These are phyloP conservation scores for Novymonas esmeraldas DNA, from an alignment of 208 protist species.

Conservation along the genomic window DNA sequence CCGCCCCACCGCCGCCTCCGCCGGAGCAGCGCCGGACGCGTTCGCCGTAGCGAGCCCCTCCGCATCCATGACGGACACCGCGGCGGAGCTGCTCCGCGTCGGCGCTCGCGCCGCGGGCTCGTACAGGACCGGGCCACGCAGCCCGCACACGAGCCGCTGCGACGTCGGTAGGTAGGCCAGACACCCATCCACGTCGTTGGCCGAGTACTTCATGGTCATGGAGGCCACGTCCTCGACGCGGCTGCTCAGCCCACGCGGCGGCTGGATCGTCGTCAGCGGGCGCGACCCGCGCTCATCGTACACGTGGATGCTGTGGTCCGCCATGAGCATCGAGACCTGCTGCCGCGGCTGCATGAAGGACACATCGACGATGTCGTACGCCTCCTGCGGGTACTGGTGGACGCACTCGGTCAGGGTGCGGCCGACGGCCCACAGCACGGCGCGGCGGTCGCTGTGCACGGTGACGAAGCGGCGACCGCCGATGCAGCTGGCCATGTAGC, in stretches of 20 bases:
- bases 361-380: constrained; percentile 74
- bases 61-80: neutral
- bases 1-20: neutral
- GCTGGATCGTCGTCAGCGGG: constrained; percentile 54
- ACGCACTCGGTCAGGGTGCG: constrained; percentile 64
- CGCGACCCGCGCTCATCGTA: constrained; percentile 73
- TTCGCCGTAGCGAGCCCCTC: neutral
- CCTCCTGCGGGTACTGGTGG: constrained; percentile 74
- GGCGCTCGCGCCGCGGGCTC: constrained; percentile 21
- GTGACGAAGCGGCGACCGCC: constrained; percentile 64
- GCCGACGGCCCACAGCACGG: constrained; percentile 74
- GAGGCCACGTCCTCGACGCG: constrained; percentile 63
- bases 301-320: constrained; percentile 72
- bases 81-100: no score
- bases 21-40: neutral
- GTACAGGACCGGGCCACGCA: constrained; percentile 76
- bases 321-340: constrained; percentile 63
- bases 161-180: constrained; percentile 52
- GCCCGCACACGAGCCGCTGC: constrained; percentile 61
- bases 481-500: constrained; percentile 50
- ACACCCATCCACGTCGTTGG: constrained; percentile 68
- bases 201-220: constrained; percentile 59
- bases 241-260: constrained; percentile 41
- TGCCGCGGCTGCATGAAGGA: constrained; percentile 53
- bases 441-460: constrained; percentile 75